These are phyloP conservation scores for Recurvomyces mirabilis DNA, from an alignment of 495 filamentous ascomycete species.

Conservation along the genomic window DNA sequence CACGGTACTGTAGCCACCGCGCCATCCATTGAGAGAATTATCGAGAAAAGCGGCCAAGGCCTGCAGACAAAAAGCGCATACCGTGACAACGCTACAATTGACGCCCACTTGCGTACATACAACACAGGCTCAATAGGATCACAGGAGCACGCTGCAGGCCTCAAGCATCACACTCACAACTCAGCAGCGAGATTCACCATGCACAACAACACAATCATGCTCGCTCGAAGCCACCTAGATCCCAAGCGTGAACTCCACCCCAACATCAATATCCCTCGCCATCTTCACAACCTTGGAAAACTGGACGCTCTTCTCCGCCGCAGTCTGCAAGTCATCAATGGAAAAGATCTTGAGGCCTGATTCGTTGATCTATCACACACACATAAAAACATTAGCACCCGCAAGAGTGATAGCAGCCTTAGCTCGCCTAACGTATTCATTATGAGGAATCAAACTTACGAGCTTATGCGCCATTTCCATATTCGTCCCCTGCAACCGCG, in stretches of 20 bases:
- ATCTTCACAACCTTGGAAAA: slow-evolving; percentile 99
- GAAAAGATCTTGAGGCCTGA: slow-evolving; percentile 99
- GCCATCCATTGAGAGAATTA: too few relatives aligned
- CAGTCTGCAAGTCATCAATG: slow-evolving; percentile 93
- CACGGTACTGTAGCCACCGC: too few relatives aligned
- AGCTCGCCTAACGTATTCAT: not conserved
- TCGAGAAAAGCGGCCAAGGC: too few relatives aligned
- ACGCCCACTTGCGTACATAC: too few relatives aligned
- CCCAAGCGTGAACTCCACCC: slow-evolving; percentile 91
- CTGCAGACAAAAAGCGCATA: too few relatives aligned
- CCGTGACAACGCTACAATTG: too few relatives aligned
- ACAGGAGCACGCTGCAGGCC: too few relatives aligned
- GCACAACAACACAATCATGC: not conserved
- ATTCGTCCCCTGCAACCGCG: slow-evolving; percentile 96
- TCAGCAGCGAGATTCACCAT: too few relatives aligned
- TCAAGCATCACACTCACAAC: too few relatives aligned
- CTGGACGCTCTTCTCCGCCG: slow-evolving; percentile 96
- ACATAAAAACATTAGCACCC: slow-evolving; percentile 1
- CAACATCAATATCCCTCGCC: slow-evolving; percentile 96
- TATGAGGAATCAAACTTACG: slow-evolving; percentile 40
- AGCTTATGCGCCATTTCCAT: slow-evolving; percentile 90
- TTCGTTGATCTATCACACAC: slow-evolving; percentile 62
- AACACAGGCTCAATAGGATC: too few relatives aligned
- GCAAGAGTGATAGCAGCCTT: too few relatives aligned
- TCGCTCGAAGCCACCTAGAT: slow-evolving; percentile 59